These are phyloP conservation scores for Collybiopsis luxurians DNA, from an alignment of 768 basidiomycete genomes.

Conservation along the genomic window DNA sequence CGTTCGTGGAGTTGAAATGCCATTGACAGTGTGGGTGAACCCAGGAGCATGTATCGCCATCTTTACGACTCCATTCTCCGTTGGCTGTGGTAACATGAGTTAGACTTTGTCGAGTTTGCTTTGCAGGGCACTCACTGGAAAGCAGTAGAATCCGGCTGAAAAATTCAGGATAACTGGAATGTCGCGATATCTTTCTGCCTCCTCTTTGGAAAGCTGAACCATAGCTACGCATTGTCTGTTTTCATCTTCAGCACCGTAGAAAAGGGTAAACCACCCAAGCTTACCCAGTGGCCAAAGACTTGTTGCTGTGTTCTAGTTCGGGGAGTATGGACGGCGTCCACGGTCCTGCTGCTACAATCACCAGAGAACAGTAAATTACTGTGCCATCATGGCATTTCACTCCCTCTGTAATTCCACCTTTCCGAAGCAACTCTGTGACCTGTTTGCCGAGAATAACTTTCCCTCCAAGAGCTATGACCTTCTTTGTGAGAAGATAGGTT, in stretches of 20 bases:
- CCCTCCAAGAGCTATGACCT: constrained; percentile 59
- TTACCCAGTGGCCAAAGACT: constrained; percentile 81
- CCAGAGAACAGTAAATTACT: constrained; percentile 50
- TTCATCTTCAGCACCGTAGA: background rate
- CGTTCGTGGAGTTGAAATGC: constrained; percentile 78
- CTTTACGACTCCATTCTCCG: constrained; percentile 68
- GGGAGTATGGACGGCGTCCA: constrained; percentile 87
- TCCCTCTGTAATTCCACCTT: constrained; percentile 45
- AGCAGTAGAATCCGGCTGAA: constrained; percentile 72
- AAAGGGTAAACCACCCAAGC: constrained; percentile 12
- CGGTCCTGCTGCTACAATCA: constrained; percentile 73
- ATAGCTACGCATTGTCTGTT: constrained; percentile 76
- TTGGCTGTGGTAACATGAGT: constrained; percentile 64
- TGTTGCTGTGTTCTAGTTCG: constrained; percentile 44
- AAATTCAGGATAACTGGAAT: constrained; percentile 77
- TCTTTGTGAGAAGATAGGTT: constrained; percentile 48
- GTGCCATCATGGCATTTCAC: constrained; percentile 63
- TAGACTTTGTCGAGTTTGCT: too few species aligned
- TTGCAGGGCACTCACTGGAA: constrained; percentile 81
- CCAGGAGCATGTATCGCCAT: constrained; percentile 76
- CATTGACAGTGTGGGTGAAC: constrained; percentile 47
- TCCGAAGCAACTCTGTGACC: constrained; percentile 47
- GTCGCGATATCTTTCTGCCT: constrained; percentile 56
- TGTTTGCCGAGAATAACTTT: constrained; percentile 55
- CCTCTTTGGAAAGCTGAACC: constrained; percentile 71